phyloP scores from a whole-genome alignment of 2,329 filamentous ascomycete genomes.

The Dothidotthia symphoricarpi region DNA sequence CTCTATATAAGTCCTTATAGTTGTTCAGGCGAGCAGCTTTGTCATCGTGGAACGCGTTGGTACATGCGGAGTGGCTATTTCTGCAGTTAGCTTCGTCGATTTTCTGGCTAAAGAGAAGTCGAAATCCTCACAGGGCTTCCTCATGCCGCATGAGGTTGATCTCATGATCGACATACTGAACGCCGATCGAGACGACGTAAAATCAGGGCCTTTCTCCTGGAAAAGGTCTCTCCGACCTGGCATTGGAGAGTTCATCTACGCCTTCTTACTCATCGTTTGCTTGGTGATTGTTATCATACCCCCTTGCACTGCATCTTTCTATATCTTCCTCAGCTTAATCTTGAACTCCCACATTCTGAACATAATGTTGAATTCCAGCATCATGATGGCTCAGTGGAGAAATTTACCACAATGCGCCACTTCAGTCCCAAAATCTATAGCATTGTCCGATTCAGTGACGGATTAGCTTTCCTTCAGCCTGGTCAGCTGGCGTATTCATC shows the following conservation, averaged over 20 bases:
- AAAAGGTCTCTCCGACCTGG: conserved; percentile 22
- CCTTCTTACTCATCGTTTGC: conserved; percentile 21
- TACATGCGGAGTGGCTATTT: conserved; percentile 20
- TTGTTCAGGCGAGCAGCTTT: too few relatives aligned
- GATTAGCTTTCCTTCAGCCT: conserved; percentile 22
- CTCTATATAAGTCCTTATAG: too few relatives aligned
- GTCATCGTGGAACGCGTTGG: conserved; percentile 29
- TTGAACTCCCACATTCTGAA: too few relatives aligned
- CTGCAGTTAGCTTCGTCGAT: conserved; percentile 20
- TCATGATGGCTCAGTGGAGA: conserved; percentile 26
- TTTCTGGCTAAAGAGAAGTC: conserved; percentile 21
- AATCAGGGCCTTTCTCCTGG: conserved; percentile 19
- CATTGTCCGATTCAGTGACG: conserved; percentile 24
- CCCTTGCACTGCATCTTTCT: too few relatives aligned
- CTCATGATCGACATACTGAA: conserved; percentile 22
- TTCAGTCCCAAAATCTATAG: conserved; percentile 26
- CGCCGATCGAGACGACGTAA: conserved; percentile 20
- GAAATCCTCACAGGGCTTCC: conserved; percentile 22
- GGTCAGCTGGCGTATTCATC: conserved; percentile 26
- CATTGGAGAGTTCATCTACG: conserved; percentile 27
- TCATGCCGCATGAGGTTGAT: conserved; percentile 18
- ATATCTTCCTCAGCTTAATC: too few relatives aligned
- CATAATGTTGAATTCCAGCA: conserved; percentile 23
- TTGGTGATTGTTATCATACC: too few relatives aligned
- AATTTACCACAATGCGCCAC: conserved; percentile 27